Base-by-base conservation (phyloP, 495 filamentous ascomycete species). In the Pseudomonodictys pantanalensis region DNA sequence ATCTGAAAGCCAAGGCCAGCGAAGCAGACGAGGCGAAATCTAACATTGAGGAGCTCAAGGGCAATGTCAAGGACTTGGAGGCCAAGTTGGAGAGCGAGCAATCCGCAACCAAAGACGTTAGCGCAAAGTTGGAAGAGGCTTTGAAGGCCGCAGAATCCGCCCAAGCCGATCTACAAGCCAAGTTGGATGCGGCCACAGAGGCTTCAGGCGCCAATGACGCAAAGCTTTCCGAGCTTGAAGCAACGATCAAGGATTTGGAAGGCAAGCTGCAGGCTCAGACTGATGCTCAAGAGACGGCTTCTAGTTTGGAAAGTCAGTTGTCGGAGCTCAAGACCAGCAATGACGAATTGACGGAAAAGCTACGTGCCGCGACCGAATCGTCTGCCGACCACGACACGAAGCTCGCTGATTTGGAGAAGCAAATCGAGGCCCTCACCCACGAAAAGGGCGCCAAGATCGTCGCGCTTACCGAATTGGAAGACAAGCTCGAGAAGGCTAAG, bases 31-130 rank as follows among this genome's bases (percentile, higher is more conserved):
- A 52, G 28, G 11, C 48, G 20, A 32, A 52, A 29, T 11, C n/a
- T n/a, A 17, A 54, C 32, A 3, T 24, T 20, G 51, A 54, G 35
- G 12, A 54, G 24, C 51, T 52, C 5, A 33, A 52, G 30, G 8
- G 15, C 49, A n/a, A n/a, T n/a, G n/a, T n/a, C n/a, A n/a, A n/a
- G n/a, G n/a, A n/a, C n/a, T n/a, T n/a, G n/a, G n/a, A n/a, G n/a
- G n/a, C n/a, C n/a, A n/a, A n/a, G n/a, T n/a, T n/a, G n/a, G n/a
- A n/a, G n/a, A n/a, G n/a, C n/a, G n/a, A n/a, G n/a, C n/a, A n/a
- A n/a, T n/a, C n/a, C n/a, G n/a, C n/a, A n/a, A n/a, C n/a, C n/a
- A n/a, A n/a, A n/a, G n/a, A n/a, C n/a, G n/a, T n/a, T n/a, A n/a
- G n/a, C n/a, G n/a, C n/a, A n/a, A n/a, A n/a, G n/a, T n/a, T n/a